Conservation (phyloP, 495 filamentous ascomycete genomes). For the Podospora fimiseda region DNA sequence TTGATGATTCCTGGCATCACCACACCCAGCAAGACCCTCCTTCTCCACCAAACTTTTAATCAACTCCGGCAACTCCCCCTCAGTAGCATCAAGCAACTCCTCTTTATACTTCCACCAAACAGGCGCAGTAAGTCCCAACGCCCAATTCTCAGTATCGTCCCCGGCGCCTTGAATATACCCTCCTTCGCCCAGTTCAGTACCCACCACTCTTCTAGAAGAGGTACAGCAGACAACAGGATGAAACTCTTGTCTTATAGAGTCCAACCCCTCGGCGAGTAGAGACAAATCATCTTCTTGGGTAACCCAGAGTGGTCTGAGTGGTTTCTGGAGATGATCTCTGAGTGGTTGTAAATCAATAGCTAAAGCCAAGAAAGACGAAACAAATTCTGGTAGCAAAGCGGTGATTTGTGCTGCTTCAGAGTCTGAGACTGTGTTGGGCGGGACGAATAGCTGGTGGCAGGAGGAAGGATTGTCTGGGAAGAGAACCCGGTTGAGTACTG, state of each 20-base stretch:
- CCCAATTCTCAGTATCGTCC: slow-evolving; percentile 91
- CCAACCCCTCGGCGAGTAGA: slow-evolving; percentile 20
- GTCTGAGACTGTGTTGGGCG: slow-evolving; percentile 57
- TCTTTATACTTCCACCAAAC: slow-evolving; percentile 70
- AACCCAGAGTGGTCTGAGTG: slow-evolving; percentile 60
- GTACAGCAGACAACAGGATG: slow-evolving; percentile 75
- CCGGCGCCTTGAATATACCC: slow-evolving; percentile 93
- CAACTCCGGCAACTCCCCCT: slow-evolving; percentile 58
- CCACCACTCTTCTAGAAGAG: slow-evolving; percentile 61
- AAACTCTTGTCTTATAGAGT: slow-evolving; percentile 43
- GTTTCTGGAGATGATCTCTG: slow-evolving; percentile 41
- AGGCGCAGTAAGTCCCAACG: slow-evolving; percentile 63
- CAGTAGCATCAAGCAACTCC: slow-evolving; percentile 49
- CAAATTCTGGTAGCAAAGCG: slow-evolving; percentile 57
- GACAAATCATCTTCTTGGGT: slow-evolving; percentile 32
- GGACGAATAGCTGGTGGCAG: slow-evolving; percentile 53
- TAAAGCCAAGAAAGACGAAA: slow-evolving; percentile 49
- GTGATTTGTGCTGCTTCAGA: slow-evolving; percentile 81
- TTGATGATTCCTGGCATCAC: slow-evolving; percentile 30
- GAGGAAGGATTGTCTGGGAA: slow-evolving; percentile 54
- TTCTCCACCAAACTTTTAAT: slow-evolving; percentile 50
- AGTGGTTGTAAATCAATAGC: slow-evolving; percentile 28
- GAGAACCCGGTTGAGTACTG: slow-evolving; percentile 71
- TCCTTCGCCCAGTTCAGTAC: slow-evolving; percentile 57
- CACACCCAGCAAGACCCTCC: slow-evolving; percentile 10